Evolutionary conservation across 2,329 filamentous ascomycete species (phyloP), one percentile per base, ranked within the genome.

Genomic region (Parastagonospora nodorum): DNA sequence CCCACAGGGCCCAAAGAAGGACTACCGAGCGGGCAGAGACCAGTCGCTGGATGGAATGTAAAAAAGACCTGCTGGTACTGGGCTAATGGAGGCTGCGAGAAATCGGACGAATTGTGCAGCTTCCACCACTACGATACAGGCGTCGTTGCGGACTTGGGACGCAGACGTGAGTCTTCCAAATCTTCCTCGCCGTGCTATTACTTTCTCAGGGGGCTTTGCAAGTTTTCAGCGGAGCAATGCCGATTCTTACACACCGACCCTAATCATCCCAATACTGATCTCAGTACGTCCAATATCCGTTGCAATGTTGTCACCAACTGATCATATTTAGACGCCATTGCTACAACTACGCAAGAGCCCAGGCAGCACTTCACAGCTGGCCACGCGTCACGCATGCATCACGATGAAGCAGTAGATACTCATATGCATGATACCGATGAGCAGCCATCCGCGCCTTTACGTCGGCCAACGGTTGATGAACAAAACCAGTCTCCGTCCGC

Each of bases 21-120:
- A 24, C 5, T 5, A 24, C 5, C 5, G 19, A 24, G 19, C 5
- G 19, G 5, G 19, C 19, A 24, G 19, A 24, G 19, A 24, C 19
- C 3, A 24, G 19, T 24, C 5, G 3, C 5, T 24, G 19, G 19
- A 24, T 3, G 5, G 19, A 24, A 24, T 24, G 5, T 30, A 5
- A 41, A 50, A 5, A 12, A 61, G 14, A 69, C 65, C 8, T 71
- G 68, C 33, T 61, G 37, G 42, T 63, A 46, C 24, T 72, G 64
- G 62, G 49, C 32, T 8, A 30, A 54, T 7, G 24, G 27, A 2
- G 36, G 8, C 1, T 66, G 61, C 33, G 37, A 28, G 12, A 51
- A 48, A 0, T 19, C 53, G 8, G 11, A 51, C 11, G 47, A 51
- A 12, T 11, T 41, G 1, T 66, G 61, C 35, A 30, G 5, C 6